Conservation (phyloP, 1,139 yeast genomes). For the Yamadazyma dendronema region DNA sequence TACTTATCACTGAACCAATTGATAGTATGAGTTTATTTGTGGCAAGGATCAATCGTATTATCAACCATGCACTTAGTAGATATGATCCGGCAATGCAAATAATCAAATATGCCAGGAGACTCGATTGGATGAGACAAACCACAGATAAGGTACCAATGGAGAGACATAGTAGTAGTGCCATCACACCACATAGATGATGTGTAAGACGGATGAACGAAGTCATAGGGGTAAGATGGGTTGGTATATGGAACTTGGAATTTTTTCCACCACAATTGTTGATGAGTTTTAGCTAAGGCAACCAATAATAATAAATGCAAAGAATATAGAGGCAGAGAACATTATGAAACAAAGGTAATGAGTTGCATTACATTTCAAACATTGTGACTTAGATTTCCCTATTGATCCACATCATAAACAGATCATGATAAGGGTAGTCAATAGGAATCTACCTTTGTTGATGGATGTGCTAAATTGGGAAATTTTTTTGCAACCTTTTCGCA, state of each 20-base stretch:
- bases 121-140: background rate
- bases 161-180: constrained; percentile 7
- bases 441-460: background rate
- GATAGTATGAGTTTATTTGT: constrained; percentile 3
- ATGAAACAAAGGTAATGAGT: background rate
- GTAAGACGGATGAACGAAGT: constrained; percentile 5
- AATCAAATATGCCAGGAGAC: constrained; percentile 3
- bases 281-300: background rate
- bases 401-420: background rate
- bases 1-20: constrained; percentile 5
- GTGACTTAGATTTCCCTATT: background rate
- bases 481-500: background rate
- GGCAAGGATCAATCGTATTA: constrained; percentile 9
- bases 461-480: background rate
- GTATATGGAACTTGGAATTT: background rate
- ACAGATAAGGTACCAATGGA: constrained; percentile 10
- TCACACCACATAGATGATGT: constrained; percentile 6
- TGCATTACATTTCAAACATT: background rate
- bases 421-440: background rate
- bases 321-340: background rate
- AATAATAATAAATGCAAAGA: background rate
- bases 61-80: constrained; percentile 11
- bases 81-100: constrained; percentile 1
- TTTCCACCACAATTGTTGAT: background rate
- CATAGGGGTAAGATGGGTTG: constrained; percentile 2